Evolutionary conservation across 2,329 filamentous ascomycete genomes (phyloP), one percentile per base, ranked within the genome.

Genomic region (Fusarium ramigenum): DNA sequence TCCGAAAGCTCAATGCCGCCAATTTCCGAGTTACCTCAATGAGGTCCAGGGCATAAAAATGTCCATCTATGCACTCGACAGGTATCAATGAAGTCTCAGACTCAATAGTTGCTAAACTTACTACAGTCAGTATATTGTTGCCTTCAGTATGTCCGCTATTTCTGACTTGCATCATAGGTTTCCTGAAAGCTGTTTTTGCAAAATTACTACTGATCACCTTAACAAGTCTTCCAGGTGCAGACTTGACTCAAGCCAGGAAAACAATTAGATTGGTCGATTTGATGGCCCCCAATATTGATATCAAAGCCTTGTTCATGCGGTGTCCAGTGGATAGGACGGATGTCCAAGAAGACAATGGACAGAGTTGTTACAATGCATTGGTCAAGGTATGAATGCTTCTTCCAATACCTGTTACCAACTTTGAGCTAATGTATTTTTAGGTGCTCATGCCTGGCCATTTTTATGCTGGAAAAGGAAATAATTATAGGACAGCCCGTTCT

Each of bases 1-100:
- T 34, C 32, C 44, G 34, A 67, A 23, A 36, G 32, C 42, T n/a
- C 36, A 39, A 49, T 46, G 67, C 57, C 30, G 62, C 47, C 18
- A 21, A 28, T 59, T 47, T 28, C 32, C 39, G 37, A 54, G 28
- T 36, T n/a, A 23, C 16, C 47, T 56, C 28, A 34, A 21, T 9
- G 32, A 16, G 21, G 30, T 19, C 18, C 21, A 50, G 23, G 43
- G 60, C 44, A 67, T 74, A 67, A 70, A 67, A 74, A 70, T 60
- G 61, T 32, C 57, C 58, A 60, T 59, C 23, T 49, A 54, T 54
- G 46, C 42, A 40, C 52, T 30, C 23, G 25, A 43, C 47, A 23
- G 39, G 50, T 34, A 18, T 58, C 43, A 6, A 37, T 42, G 28
- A 56, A 59, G 15, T 19, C n/a, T 18, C 46, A 28, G 46, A 9